These are phyloP conservation scores for Globisporangium uncinulatum DNA, from an alignment of 352 stramenopile species.

Conservation along the genomic window DNA sequence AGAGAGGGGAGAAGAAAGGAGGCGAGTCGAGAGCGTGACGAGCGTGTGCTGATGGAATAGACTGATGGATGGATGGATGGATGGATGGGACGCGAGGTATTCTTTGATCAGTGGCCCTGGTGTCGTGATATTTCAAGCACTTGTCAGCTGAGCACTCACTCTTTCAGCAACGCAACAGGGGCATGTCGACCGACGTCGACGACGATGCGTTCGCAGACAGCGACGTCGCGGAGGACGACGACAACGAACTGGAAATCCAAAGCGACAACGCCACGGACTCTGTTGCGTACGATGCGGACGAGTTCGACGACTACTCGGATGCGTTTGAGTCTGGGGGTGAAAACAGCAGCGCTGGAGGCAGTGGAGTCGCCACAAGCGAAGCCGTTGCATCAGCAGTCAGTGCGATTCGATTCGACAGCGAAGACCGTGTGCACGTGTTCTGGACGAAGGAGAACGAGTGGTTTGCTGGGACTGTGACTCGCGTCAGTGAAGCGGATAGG, in stretches of 20 bases:
- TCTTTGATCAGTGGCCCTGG: too few species aligned
- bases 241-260: not conserved
- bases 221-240: not conserved
- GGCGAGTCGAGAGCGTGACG: not conserved
- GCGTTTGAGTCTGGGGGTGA: constrained; percentile 26
- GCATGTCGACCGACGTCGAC: constrained; percentile 7
- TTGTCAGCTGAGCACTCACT: not conserved
- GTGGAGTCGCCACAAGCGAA: not conserved
- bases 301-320: constrained; percentile 49
- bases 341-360: constrained; percentile 10
- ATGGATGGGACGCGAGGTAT: not conserved
- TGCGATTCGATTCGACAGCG: constrained; percentile 7
- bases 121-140: too few species aligned
- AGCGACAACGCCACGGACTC: not conserved
- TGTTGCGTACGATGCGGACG: constrained; percentile 27
- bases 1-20: constrained; percentile 1
- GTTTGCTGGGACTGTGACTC: constrained; percentile 28
- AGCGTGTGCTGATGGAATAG: not conserved
- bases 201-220: constrained; percentile 3
- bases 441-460: constrained; percentile 40
- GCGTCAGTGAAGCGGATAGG: constrained; percentile 4
- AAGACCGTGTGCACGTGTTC: constrained; percentile 35
- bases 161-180: not conserved
- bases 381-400: not conserved
- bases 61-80: not conserved